Base-by-base conservation (phyloP, 1,284 basidiomycete species). In the Apiotrichum veenhuisii region DNA sequence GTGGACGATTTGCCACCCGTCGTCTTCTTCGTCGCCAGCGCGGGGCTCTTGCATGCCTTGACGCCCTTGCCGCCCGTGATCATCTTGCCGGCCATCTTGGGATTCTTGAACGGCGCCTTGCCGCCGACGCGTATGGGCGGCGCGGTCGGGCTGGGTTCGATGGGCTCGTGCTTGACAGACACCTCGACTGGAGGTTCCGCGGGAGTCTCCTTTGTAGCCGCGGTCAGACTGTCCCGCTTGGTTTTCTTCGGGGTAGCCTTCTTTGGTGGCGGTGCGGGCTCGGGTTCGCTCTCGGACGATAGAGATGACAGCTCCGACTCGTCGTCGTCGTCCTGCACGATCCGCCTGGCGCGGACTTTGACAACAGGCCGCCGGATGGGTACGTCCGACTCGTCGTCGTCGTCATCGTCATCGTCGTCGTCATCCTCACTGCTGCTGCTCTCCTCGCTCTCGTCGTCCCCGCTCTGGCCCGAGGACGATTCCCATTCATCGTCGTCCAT, bases 291-390 rank as follows among this genome's bases (percentile, higher is more conserved):
- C 27, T 61, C 63, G 41, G 61, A 63, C 23, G 66, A 64, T 17
- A 66, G 46, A 1, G 62, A 65, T 7, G 68, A 70, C 22, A 70
- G 38, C n/a, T 68, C 66, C 18, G 66, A 68, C 2, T 70, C 68
- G 27, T 64, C 66, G 27, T 64, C 66, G n/a, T 57, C 37, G 9
- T 58, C 44, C 5, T 5, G 30, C 5, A 30, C 30, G 25, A 14
- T 36, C 14, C 52, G 50, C 43, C 44, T 50, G 22, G 59, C 46
- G 7, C 57, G 41, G 17, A 59, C 30, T 36, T 57, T 57, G 50
- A 59, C 52, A 20, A 48, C 27, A 18, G 54, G 26, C 22, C 36
- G 40, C 33, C 49, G 45, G 22, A 41, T 45, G 40, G 59, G 48
- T 42, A 54, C 40, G 43, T 54, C 20, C 40, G 48, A 55, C 36